Conservation (phyloP, 83 land plant species). For the Diphasiastrum complanatum region DNA sequence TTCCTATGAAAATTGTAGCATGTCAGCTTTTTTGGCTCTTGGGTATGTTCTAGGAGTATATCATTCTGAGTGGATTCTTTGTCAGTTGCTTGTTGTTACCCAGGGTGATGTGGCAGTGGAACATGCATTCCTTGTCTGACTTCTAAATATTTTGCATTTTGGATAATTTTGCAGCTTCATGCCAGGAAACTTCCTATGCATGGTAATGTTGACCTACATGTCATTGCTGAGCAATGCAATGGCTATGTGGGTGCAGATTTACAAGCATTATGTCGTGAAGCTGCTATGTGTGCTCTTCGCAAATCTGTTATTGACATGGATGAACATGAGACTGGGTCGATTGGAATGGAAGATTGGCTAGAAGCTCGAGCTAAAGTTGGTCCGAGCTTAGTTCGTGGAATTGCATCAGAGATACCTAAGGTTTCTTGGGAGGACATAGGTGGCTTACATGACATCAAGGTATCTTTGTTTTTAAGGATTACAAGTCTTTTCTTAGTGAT, state of each 20-base stretch:
- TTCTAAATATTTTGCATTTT: neutral
- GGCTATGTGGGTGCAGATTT: constrained; percentile 96
- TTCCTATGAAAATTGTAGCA: too few species aligned
- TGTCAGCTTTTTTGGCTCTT: too few species aligned
- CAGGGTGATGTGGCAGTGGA: too few species aligned
- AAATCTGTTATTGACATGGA: constrained; percentile 23
- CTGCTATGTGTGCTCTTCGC: constrained; percentile 48
- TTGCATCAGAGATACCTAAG: constrained; percentile 65
- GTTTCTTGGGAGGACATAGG: constrained; percentile 94
- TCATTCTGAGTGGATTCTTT: too few species aligned
- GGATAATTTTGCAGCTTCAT: constrained; percentile 52
- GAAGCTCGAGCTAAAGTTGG: constrained; percentile 65
- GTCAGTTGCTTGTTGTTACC: too few species aligned
- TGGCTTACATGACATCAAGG: constrained; percentile 79
- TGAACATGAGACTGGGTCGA: constrained; percentile 12
- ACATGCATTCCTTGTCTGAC: neutral
- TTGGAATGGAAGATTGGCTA: constrained; percentile 65
- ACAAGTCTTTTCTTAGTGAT: too few species aligned
- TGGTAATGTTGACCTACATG: constrained; percentile 41
- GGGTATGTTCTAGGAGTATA: too few species aligned
- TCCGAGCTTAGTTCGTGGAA: constrained; percentile 80
- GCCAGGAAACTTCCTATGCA: constrained; percentile 56
- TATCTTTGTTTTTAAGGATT: too few species aligned
- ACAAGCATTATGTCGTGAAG: constrained; percentile 78
- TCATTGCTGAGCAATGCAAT: constrained; percentile 71